These are phyloP conservation scores for Paramecium octaurelia DNA, from an alignment of 73 alveolate genomes.

Conservation along the genomic window DNA sequence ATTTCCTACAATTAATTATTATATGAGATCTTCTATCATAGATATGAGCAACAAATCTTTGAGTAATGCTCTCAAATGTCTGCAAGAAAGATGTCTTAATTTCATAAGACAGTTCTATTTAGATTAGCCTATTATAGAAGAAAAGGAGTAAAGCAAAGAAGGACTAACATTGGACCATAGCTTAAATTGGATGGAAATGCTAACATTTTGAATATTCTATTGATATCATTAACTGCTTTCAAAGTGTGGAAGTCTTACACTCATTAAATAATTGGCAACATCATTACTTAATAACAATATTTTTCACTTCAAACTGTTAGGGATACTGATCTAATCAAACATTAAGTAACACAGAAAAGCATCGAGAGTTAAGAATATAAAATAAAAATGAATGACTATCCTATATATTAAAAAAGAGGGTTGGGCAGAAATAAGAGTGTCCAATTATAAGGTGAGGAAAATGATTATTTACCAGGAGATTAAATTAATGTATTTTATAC, in stretches of 20 bases:
- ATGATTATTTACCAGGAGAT: background rate
- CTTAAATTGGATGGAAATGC: background rate
- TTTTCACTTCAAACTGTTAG: background rate
- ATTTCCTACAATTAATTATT: background rate
- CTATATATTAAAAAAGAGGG: background rate
- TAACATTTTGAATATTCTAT: background rate
- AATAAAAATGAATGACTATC: background rate
- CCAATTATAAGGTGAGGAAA: background rate
- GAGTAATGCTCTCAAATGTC: background rate
- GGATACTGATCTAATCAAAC: background rate
- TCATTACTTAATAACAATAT: background rate
- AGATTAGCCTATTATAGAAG: slow-evolving; percentile 17
- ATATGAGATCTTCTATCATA: background rate
- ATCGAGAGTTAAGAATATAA: background rate
- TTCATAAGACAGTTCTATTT: background rate
- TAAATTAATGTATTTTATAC: background rate
- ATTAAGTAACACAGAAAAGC: background rate
- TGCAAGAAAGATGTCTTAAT: background rate
- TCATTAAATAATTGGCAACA: background rate
- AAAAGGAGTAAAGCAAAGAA: background rate
- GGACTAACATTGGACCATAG: background rate
- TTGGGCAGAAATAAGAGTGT: background rate
- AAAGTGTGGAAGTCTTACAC: background rate
- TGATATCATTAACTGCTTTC: background rate
- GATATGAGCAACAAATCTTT: background rate